These are phyloP conservation scores for Colletotrichum eremochloae DNA, from an alignment of 2,329 filamentous ascomycete genomes.

Conservation along the genomic window DNA sequence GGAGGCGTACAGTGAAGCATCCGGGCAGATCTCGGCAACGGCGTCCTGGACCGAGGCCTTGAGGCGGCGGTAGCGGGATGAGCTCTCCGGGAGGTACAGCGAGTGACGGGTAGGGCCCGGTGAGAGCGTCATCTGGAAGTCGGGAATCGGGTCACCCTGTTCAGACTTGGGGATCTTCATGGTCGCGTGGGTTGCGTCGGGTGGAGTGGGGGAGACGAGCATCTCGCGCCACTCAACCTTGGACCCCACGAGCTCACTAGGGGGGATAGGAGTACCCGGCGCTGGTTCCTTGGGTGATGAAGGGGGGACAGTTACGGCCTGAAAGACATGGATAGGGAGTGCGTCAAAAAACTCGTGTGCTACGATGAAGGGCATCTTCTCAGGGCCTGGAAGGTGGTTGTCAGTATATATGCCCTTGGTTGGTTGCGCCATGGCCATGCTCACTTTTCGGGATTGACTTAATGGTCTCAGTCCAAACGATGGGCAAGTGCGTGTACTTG, in stretches of 20 bases:
- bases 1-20: constrained; percentile 82
- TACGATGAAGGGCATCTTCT: constrained; percentile 89
- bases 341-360: constrained; percentile 99
- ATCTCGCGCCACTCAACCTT: constrained; percentile 83
- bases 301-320: constrained; percentile 70
- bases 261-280: constrained; percentile 49
- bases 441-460: constrained; percentile 81
- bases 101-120: constrained; percentile 84
- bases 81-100: constrained; percentile 85
- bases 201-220: constrained; percentile 78
- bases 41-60: constrained; percentile 73
- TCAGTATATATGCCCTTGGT: constrained; percentile 27
- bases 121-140: constrained; percentile 89
- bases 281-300: constrained; percentile 36
- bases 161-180: constrained; percentile 67
- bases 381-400: constrained; percentile 60
- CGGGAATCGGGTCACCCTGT: constrained; percentile 70
- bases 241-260: constrained; percentile 17
- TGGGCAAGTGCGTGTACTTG: constrained; percentile 80
- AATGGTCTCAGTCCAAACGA: constrained; percentile 92
- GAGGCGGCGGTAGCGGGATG: constrained; percentile 81
- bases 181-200: constrained; percentile 64
- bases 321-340: constrained; percentile 94
- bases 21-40: constrained; percentile 90
- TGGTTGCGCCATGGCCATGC: constrained; percentile 42